Conservation (phyloP, 2,329 filamentous ascomycete genomes). For the Beauveria pseudobassiana region DNA sequence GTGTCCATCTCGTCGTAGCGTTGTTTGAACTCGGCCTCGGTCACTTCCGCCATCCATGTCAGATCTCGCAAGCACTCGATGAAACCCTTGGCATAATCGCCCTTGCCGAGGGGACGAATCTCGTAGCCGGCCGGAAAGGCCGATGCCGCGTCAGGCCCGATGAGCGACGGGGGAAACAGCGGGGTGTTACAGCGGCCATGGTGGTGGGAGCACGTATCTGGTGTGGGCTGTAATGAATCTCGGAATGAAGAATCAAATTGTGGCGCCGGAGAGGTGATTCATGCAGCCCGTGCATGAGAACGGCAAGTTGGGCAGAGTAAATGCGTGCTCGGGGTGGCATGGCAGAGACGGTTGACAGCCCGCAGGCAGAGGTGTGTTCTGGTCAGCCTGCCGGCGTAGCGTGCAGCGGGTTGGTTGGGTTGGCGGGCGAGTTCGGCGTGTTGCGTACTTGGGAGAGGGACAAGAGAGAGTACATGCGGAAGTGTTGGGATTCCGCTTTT, state of each 20-base stretch:
- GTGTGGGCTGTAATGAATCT: background rate
- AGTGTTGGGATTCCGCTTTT: background rate
- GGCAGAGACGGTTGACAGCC: background rate
- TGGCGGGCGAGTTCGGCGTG: background rate
- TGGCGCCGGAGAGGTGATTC: background rate
- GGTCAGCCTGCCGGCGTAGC: background rate
- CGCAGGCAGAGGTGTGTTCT: background rate
- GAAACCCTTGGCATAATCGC: constrained; percentile 64
- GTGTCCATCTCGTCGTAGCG: constrained; percentile 54
- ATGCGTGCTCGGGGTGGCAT: background rate
- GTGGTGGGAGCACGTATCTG: background rate
- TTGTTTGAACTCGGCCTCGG: constrained; percentile 56
- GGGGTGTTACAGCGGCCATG: constrained; percentile 14
- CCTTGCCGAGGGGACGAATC: constrained; percentile 60
- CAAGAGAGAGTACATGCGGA: no score
- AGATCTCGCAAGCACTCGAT: constrained; percentile 69
- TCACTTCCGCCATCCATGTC: constrained; percentile 68
- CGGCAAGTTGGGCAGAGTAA: background rate
- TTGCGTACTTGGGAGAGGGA: background rate
- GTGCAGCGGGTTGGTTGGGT: background rate
- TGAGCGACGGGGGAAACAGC: constrained; percentile 59
- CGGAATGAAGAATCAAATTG: background rate
- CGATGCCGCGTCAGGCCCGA: constrained; percentile 53
- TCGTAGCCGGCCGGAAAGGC: constrained; percentile 61
- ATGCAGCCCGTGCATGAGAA: background rate